These are phyloP conservation scores for Diutina rugosa DNA, from an alignment of 1,139 yeast genomes.

Conservation along the genomic window DNA sequence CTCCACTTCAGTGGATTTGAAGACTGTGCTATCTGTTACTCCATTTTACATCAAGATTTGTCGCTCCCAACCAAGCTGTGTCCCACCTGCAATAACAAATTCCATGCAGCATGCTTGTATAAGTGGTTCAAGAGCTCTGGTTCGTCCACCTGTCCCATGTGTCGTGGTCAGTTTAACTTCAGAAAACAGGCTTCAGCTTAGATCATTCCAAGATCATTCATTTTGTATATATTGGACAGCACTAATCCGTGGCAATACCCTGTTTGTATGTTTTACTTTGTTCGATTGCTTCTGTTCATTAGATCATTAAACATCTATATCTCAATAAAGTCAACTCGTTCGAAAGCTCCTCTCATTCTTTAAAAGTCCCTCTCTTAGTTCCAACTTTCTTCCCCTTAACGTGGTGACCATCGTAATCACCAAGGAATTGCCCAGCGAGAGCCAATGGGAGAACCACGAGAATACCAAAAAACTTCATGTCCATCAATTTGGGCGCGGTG, in stretches of 20 bases:
- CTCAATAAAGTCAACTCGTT: background rate
- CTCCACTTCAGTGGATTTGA: slow-evolving; percentile 86
- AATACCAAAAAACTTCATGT: background rate
- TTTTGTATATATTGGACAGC: no score
- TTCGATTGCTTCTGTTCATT: background rate
- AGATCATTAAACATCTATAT: background rate
- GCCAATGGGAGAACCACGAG: background rate
- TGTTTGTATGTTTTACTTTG: background rate
- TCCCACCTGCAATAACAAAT: slow-evolving; percentile 81
- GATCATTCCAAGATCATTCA: no score
- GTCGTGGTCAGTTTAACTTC: slow-evolving; percentile 68
- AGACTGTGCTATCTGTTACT: slow-evolving; percentile 94
- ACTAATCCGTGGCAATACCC: no score
- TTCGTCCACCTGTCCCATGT: slow-evolving; percentile 83
- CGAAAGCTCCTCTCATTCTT: background rate
- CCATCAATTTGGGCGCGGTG: background rate
- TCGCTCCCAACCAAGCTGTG: slow-evolving; percentile 85
- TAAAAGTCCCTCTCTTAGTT: background rate
- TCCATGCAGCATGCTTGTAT: slow-evolving; percentile 94
- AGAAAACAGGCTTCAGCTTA: slow-evolving; percentile 2
- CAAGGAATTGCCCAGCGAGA: background rate
- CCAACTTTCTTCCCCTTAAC: background rate
- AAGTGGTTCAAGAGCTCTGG: slow-evolving; percentile 97
- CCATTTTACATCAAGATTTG: slow-evolving; percentile 80
- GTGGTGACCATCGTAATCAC: background rate